These are phyloP conservation scores for Calcarisporium arbuscula DNA, from an alignment of 2,329 filamentous ascomycete genomes.

Conservation along the genomic window DNA sequence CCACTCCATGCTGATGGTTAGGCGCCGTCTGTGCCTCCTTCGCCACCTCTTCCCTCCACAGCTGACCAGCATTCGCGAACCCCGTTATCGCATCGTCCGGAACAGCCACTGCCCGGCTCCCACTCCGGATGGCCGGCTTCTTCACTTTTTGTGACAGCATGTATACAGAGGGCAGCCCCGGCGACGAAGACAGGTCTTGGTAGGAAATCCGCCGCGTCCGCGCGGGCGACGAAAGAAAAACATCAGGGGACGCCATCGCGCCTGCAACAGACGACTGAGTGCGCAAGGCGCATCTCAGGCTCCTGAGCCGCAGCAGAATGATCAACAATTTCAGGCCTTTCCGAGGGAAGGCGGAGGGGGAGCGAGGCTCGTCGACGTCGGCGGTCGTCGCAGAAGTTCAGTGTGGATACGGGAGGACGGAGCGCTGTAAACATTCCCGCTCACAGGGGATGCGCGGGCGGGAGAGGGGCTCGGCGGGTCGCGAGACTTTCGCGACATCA, in stretches of 20 bases:
- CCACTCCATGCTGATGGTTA: not conserved
- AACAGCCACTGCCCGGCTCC: conserved; percentile 29
- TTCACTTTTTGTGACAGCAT: conserved; percentile 32
- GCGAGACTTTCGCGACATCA: conserved; percentile 28
- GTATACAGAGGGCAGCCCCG: conserved; percentile 49
- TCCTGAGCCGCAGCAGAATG: conserved; percentile 22
- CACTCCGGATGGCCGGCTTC: conserved; percentile 26
- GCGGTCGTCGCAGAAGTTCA: too few relatives aligned
- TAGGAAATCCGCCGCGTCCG: conserved; percentile 26
- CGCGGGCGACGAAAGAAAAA: conserved; percentile 23
- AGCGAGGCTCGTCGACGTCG: too few relatives aligned
- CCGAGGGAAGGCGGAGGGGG: too few relatives aligned
- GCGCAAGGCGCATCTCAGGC: conserved; percentile 42
- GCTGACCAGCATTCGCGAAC: not conserved
- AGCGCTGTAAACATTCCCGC: not conserved
- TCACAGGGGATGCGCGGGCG: conserved; percentile 3
- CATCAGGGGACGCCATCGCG: conserved; percentile 27
- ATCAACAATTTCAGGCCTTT: conserved; percentile 10
- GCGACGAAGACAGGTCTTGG: conserved; percentile 40
- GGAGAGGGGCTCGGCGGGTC: conserved; percentile 6
- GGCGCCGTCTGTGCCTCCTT: too few relatives aligned
- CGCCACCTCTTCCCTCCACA: conserved; percentile 28
- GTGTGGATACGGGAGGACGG: too few relatives aligned
- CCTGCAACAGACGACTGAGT: conserved; percentile 21
- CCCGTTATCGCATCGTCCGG: conserved; percentile 24